These are phyloP conservation scores for Zymoseptoria ardabiliae DNA, from an alignment of 2,329 filamentous ascomycete genomes.

Conservation along the genomic window DNA sequence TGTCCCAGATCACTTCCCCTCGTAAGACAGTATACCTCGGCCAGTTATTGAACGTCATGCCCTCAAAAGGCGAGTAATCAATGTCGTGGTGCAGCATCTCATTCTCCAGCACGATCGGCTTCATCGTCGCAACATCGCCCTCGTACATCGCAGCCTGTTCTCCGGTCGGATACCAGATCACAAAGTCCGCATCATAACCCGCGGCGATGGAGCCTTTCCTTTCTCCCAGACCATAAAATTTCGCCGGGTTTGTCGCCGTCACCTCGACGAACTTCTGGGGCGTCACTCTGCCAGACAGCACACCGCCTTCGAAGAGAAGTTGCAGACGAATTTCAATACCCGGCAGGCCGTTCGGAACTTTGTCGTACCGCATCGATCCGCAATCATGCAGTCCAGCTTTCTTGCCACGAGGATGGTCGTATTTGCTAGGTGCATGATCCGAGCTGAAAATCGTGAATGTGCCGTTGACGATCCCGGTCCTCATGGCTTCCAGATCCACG, in stretches of 20 bases:
- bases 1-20: slow-evolving; percentile 53
- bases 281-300: slow-evolving; percentile 11
- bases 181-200: slow-evolving; percentile 38
- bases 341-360: slow-evolving; percentile 39
- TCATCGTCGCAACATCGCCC: slow-evolving; percentile 27
- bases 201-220: slow-evolving; percentile 37
- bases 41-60: slow-evolving; percentile 51
- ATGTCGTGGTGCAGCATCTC: slow-evolving; percentile 52
- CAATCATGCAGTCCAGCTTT: slow-evolving; percentile 30
- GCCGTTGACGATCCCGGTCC: slow-evolving; percentile 30
- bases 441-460: slow-evolving; percentile 31
- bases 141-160: slow-evolving; percentile 16
- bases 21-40: slow-evolving; percentile 54
- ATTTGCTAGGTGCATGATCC: slow-evolving; percentile 34
- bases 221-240: slow-evolving; percentile 36
- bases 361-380: slow-evolving; percentile 31
- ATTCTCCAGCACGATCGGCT: not conserved
- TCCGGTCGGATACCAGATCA: slow-evolving; percentile 35
- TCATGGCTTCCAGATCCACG: slow-evolving; percentile 29
- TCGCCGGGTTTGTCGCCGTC: slow-evolving; percentile 39
- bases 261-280: slow-evolving; percentile 39
- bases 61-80: slow-evolving; percentile 58
- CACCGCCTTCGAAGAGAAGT: slow-evolving; percentile 30
- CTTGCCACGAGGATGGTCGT: slow-evolving; percentile 33
- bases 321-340: slow-evolving; percentile 38